Conservation (phyloP, 1,284 basidiomycete genomes). For the Psilocybe mexicana region DNA sequence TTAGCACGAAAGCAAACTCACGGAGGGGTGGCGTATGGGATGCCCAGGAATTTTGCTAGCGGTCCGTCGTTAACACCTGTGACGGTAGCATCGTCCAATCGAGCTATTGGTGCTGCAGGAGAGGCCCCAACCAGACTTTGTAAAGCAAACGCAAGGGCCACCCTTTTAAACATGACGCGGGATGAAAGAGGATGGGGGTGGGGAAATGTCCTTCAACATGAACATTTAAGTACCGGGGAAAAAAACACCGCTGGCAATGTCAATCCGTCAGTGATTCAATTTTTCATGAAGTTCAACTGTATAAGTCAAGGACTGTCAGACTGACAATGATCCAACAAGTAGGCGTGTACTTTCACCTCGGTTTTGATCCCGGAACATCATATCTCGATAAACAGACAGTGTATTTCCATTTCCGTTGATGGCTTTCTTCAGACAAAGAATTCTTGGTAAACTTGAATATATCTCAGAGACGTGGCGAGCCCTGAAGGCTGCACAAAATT, state of each 20-base stretch:
- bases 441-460: no score
- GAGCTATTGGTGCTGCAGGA: constrained; percentile 22
- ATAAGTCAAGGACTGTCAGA: not conserved
- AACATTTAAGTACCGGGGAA: constrained; percentile 1
- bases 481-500: no score
- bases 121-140: constrained; percentile 9
- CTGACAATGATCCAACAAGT: not conserved
- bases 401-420: not conserved
- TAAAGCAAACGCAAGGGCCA: constrained; percentile 13
- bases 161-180: not conserved
- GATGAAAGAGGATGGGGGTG: not conserved
- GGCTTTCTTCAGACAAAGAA: no score
- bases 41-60: constrained; percentile 44
- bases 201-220: not conserved
- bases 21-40: constrained; percentile 51
- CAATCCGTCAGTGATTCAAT: not conserved
- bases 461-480: no score
- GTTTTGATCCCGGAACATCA: not conserved
- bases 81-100: constrained; percentile 39
- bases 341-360: not conserved
- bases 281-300: not conserved
- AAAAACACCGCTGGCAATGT: constrained; percentile 3
- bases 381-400: not conserved
- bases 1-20: constrained; percentile 18
- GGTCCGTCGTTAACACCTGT: constrained; percentile 30